A percentile compares a stretch with the other conserved stretches of the same genome.
Conservation (phyloP, 768 basidiomycete genomes). For the Imleria badia region DNA sequence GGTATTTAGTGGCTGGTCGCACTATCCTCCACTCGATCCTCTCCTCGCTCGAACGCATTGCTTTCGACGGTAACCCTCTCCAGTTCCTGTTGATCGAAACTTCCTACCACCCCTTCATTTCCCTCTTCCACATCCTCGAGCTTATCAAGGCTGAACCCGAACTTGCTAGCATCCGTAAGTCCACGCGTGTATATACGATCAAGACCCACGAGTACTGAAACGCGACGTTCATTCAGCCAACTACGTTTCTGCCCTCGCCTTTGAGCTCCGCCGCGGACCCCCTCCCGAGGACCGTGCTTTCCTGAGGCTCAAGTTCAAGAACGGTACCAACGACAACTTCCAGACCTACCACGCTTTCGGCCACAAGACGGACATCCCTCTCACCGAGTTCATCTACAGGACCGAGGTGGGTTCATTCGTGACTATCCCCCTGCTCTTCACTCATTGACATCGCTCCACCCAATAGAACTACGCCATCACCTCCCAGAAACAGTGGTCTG, state of each 20-base stretch:
- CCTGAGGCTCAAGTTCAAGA: constrained; percentile 83
- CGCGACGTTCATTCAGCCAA: constrained; percentile 48
- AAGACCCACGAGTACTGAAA: constrained; percentile 12
- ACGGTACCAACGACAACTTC: constrained; percentile 68
- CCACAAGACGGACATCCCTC: constrained; percentile 71
- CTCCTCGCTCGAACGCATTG: constrained; percentile 69
- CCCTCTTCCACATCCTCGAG: constrained; percentile 79
- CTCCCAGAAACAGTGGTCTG: constrained; percentile 45
- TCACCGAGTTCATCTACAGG: constrained; percentile 84
- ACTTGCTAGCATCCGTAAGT: constrained; percentile 64
- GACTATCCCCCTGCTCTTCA: background rate
- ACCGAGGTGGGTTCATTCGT: constrained; percentile 53
- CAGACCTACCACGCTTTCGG: constrained; percentile 71
- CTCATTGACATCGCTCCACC: background rate
- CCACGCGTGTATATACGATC: background rate
- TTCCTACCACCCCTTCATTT: constrained; percentile 90
- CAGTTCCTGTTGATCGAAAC: constrained; percentile 77
- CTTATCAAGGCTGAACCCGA: constrained; percentile 56
- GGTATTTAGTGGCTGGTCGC: constrained; percentile 69
- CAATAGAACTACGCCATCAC: constrained; percentile 45
- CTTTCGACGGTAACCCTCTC: constrained; percentile 76
- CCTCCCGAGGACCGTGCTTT: constrained; percentile 79
- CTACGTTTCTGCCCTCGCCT: constrained; percentile 69
- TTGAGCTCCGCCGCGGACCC: constrained; percentile 76
- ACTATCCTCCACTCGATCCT: constrained; percentile 75